Evolutionary conservation across 768 basidiomycete species (phyloP), one percentile per base, ranked within the genome.

Genomic region (Rickenella mellea): DNA sequence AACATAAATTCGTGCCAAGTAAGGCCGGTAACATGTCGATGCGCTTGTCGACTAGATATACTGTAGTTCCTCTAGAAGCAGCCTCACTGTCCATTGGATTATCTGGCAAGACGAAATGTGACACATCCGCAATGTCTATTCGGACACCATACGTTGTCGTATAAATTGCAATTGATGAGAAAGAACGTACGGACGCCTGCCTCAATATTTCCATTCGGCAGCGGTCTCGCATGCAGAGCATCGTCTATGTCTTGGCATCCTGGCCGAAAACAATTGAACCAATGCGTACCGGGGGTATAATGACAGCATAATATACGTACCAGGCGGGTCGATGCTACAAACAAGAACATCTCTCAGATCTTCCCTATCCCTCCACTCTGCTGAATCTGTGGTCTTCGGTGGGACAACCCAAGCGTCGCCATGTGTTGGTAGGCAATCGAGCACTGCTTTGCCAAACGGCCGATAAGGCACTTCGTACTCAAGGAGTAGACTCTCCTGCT

Each of bases 181-280:
- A 22, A 39, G 14, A 5, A 86, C 93, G 71, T 54, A 98, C 94
- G 94, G 51, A 99, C 96, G 41, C 96, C 96, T 26, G 92, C 91
- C 57, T 99, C 90, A 44, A 97, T 84, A 59, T 93, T 90, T 2
- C 94, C 94, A 53, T 93, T 94, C 0, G 90, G 80, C 15, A 99
- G 64, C 22, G 62, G 70, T 31, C 83, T 72, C 11, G 94, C 96
- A 60, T 99, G 96, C 11, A 99, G 65, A 0, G 96, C 96, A 59
- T 99, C 96, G 53, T 99, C 96, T 14, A 99, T 99, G 63, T 99
- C 96, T 54, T 94, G 89, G 64, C 96, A 98, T 35, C 78, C 92
- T 93, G 44, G 1, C 30, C 15, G 8, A 39, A 40, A 22, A 44
- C 28, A 36, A 12, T 31, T 6, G 54, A 61, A 25, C 25, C 21